Conservation (phyloP, 345 rosid genomes). For the Nephelium lappaceum region DNA sequence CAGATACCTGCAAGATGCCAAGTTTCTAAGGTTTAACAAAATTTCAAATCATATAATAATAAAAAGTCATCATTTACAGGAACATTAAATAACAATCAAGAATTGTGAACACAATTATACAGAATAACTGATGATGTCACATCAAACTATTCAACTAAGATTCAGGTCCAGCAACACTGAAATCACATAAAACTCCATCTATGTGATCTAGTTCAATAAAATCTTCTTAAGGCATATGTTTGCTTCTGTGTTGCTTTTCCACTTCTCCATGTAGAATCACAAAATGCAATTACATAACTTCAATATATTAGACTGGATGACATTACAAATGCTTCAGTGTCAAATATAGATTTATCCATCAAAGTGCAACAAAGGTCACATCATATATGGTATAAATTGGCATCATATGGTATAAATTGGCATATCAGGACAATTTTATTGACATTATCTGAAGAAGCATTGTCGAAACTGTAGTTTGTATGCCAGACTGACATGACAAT, state of each 20-base stretch:
- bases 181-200: not conserved
- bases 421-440: not conserved
- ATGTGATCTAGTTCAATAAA: not conserved
- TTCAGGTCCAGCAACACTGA: not conserved
- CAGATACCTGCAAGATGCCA: conserved; percentile 39
- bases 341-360: not conserved
- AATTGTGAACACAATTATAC: not conserved
- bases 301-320: not conserved
- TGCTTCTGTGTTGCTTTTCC: not conserved
- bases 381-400: not conserved
- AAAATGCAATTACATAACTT: not conserved
- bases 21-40: conserved; percentile 5
- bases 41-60: not conserved
- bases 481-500: not conserved
- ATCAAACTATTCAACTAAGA: not conserved
- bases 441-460: not conserved
- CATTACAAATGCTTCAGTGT: not conserved
- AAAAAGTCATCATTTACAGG: not conserved
- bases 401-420: not conserved
- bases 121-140: no score
- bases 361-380: conserved; percentile 3
- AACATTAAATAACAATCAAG: not conserved
- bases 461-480: not conserved
- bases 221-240: not conserved
- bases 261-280: not conserved